Percentiles rank a stretch among this genome's conserved stretches.
These are phyloP conservation scores for Hyphodiscus sp. DNA, from an alignment of 2,329 filamentous ascomycete species.

Conservation along the genomic window DNA sequence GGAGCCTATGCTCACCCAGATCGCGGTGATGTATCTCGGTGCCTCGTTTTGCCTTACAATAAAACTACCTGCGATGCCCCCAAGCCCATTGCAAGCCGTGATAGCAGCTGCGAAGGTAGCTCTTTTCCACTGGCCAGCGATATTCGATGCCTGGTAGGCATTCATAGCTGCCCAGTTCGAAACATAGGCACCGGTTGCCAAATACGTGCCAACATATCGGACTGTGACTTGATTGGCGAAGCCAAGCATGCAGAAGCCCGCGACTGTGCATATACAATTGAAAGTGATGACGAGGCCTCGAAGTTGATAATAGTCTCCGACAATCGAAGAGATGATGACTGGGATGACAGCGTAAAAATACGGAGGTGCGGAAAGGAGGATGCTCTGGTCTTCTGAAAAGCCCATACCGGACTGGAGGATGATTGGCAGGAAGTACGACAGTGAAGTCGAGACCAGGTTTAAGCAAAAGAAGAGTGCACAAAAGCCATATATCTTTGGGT, in stretches of 20 bases:
- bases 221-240: conserved; percentile 24
- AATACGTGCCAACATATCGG: conserved; percentile 33
- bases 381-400: conserved; percentile 44
- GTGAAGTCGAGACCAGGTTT: conserved; percentile 67
- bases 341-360: conserved; percentile 43
- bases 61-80: conserved; percentile 69
- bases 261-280: conserved; percentile 25
- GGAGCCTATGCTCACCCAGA: conserved; percentile 62
- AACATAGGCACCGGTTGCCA: conserved; percentile 63
- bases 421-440: conserved; percentile 76
- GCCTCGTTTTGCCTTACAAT: conserved; percentile 57
- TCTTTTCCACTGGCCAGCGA: conserved; percentile 83
- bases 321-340: conserved; percentile 41
- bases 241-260: conserved; percentile 28
- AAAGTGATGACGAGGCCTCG: conserved; percentile 28
- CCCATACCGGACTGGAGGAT: conserved; percentile 57
- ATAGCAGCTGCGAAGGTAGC: conserved; percentile 72
- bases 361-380: conserved; percentile 49
- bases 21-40: conserved; percentile 56
- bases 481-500: conserved; percentile 58
- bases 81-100: conserved; percentile 71
- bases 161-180: conserved; percentile 72
- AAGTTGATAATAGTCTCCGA: conserved; percentile 52
- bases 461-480: conserved; percentile 58
- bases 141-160: conserved; percentile 82